Evolutionary conservation across 768 basidiomycete genomes (phyloP).

Genomic region (Clitopilus passeckerianus): DNA sequence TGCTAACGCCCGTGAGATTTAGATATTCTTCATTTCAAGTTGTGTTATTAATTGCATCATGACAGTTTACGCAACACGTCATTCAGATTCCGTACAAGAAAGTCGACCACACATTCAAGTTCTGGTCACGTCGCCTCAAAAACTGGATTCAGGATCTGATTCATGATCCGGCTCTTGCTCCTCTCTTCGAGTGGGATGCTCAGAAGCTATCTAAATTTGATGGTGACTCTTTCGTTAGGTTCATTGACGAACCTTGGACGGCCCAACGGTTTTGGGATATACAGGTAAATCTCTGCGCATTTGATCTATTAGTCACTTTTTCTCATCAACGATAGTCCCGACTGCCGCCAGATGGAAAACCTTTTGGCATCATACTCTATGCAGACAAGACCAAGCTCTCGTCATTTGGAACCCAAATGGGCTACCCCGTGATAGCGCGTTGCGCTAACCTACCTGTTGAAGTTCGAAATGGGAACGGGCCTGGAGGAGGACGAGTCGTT

Average conservation of each 20-base stretch:
- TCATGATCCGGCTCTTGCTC: slow-evolving; percentile 14
- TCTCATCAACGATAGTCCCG: slow-evolving; percentile 5
- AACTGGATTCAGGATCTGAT: slow-evolving; percentile 23
- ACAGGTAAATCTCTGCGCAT: slow-evolving; percentile 22
- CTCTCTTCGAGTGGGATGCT: slow-evolving; percentile 26
- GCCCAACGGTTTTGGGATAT: slow-evolving; percentile 29
- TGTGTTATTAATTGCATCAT: background rate
- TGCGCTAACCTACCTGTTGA: slow-evolving; percentile 24
- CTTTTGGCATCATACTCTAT: slow-evolving; percentile 29
- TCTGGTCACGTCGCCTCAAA: slow-evolving; percentile 17
- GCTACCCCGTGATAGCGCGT: slow-evolving; percentile 28
- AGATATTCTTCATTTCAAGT: background rate
- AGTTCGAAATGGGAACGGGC: slow-evolving; percentile 25
- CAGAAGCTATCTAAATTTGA: slow-evolving; percentile 21
- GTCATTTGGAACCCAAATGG: slow-evolving; percentile 30
- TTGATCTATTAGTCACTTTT: background rate
- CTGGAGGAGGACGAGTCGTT: slow-evolving; percentile 28
- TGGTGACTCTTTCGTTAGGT: slow-evolving; percentile 17
- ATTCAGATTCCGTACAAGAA: background rate
- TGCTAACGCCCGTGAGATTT: background rate
- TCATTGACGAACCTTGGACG: slow-evolving; percentile 33
- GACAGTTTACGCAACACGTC: background rate
- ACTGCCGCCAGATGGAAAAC: slow-evolving; percentile 19
- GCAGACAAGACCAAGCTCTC: slow-evolving; percentile 35
- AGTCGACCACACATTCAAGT: slow-evolving; percentile 4